Evolutionary conservation across 2,329 filamentous ascomycete genomes (phyloP).

Genomic region (Penicillium sp.): DNA sequence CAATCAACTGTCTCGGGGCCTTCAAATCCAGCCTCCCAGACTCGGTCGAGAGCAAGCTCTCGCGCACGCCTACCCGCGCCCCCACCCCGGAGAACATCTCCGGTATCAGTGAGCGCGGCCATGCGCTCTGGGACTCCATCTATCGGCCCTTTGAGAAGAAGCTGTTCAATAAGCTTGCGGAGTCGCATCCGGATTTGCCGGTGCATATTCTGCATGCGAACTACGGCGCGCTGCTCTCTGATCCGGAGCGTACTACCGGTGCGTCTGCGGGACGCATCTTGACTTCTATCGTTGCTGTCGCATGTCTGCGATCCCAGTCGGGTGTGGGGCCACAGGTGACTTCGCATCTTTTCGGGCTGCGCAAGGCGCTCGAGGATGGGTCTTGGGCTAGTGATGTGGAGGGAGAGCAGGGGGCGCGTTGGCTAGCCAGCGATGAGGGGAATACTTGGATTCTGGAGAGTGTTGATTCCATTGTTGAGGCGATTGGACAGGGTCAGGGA

Average conservation of each 20-base stretch:
- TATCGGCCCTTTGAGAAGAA: constrained; percentile 75
- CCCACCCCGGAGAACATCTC: constrained; percentile 58
- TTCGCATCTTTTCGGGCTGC: constrained; percentile 77
- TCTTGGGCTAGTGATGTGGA: constrained; percentile 32
- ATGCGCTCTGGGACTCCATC: constrained; percentile 71
- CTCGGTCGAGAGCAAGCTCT: constrained; percentile 56
- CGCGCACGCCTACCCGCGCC: constrained; percentile 58
- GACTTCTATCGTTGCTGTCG: constrained; percentile 72
- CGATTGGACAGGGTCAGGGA: constrained; percentile 50
- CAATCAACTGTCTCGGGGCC: constrained; percentile 77
- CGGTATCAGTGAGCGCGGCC: constrained; percentile 60
- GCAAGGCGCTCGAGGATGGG: constrained; percentile 74
- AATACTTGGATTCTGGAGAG: constrained; percentile 64
- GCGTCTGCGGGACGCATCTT: constrained; percentile 66
- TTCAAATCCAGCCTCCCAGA: constrained; percentile 66
- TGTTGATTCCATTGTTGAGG: constrained; percentile 62
- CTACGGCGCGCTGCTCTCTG: constrained; percentile 72
- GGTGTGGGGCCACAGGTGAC: constrained; percentile 81
- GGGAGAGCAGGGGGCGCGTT: constrained; percentile 57
- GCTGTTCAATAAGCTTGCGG: constrained; percentile 68
- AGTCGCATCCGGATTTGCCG: constrained; percentile 78
- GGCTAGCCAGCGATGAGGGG: constrained; percentile 67
- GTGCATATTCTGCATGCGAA: constrained; percentile 76
- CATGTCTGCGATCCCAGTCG: constrained; percentile 75
- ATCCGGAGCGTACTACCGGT: constrained; percentile 54